phyloP scores from a whole-genome alignment of 257 asterid genomes.

The Buddleja alternifolia region DNA sequence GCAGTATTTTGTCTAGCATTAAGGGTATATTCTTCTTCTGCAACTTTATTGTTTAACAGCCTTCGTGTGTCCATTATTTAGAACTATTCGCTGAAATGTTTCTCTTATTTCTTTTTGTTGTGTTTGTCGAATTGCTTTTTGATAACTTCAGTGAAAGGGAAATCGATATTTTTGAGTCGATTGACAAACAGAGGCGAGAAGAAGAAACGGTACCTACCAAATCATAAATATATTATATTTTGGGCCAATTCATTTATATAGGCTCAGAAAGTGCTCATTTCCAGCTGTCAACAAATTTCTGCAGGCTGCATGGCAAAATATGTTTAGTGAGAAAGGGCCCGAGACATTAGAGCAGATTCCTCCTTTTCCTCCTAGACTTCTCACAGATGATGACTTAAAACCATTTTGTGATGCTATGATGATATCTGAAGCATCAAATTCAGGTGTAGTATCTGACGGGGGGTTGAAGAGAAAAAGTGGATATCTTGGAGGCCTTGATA shows the following conservation, averaged over 20 bases:
- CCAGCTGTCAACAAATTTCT: constrained; percentile 18
- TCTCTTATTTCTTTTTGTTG: background rate
- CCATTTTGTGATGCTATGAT: constrained; percentile 87
- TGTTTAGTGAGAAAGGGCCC: constrained; percentile 48
- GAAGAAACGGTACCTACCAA: constrained; percentile 74
- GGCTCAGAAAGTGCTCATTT: constrained; percentile 20
- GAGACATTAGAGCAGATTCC: constrained; percentile 57
- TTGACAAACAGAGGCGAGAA: constrained; percentile 76
- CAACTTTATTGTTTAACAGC: background rate
- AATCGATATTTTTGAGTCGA: constrained; percentile 86
- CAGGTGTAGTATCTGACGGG: constrained; percentile 47
- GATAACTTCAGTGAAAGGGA: constrained; percentile 76
- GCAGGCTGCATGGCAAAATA: constrained; percentile 77
- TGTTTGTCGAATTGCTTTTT: constrained; percentile 26
- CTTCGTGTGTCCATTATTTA: background rate
- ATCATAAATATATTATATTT: constrained; percentile 25
- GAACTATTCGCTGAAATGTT: constrained; percentile 5
- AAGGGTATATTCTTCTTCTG: constrained; percentile 20
- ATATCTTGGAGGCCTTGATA: constrained; percentile 83
- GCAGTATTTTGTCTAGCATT: constrained; percentile 11
- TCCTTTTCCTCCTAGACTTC: constrained; percentile 82
- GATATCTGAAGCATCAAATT: constrained; percentile 59
- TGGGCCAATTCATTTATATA: constrained; percentile 17
- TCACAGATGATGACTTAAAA: constrained; percentile 77
- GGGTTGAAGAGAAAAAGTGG: constrained; percentile 85